A percentile compares a stretch with the other conserved stretches of the same genome.
These are phyloP conservation scores for Cystobasidium tubakii DNA, from an alignment of 768 basidiomycete species.

Conservation along the genomic window DNA sequence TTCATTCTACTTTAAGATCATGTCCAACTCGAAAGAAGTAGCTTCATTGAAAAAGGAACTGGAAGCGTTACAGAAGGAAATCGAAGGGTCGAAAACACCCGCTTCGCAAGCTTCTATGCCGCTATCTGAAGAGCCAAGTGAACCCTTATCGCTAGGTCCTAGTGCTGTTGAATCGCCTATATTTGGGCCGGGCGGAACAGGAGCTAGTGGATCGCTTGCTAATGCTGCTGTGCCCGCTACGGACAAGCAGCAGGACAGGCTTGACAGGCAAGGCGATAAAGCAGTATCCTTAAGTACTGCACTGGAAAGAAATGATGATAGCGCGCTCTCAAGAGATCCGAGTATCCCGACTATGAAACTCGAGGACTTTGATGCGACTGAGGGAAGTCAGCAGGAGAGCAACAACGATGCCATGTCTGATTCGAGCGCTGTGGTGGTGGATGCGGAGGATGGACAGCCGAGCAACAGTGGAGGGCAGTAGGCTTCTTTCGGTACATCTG, in stretches of 20 bases:
- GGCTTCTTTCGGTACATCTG: too few species aligned
- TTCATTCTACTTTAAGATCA: conserved; percentile 38
- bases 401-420: background rate
- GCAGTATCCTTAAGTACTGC: background rate
- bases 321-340: background rate
- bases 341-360: background rate
- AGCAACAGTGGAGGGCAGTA: too few species aligned
- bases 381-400: background rate
- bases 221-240: background rate
- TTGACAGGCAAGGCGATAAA: background rate
- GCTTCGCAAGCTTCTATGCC: background rate
- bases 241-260: background rate
- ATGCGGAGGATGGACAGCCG: conserved; percentile 14
- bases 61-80: conserved; percentile 34
- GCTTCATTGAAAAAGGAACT: conserved; percentile 33
- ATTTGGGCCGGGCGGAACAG: background rate
- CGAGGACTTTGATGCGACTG: background rate
- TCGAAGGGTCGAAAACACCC: conserved; percentile 22
- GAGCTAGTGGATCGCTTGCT: background rate
- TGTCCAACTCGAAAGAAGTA: conserved; percentile 34
- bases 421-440: conserved; percentile 20
- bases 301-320: background rate
- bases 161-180: conserved; percentile 5
- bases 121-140: conserved; percentile 1
- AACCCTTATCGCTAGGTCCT: background rate